A percentile compares a stretch with the other conserved stretches of the same genome.
phyloP scores from a whole-genome alignment of 2,329 filamentous ascomycete genomes.

The Fusarium pseudonygamai region DNA sequence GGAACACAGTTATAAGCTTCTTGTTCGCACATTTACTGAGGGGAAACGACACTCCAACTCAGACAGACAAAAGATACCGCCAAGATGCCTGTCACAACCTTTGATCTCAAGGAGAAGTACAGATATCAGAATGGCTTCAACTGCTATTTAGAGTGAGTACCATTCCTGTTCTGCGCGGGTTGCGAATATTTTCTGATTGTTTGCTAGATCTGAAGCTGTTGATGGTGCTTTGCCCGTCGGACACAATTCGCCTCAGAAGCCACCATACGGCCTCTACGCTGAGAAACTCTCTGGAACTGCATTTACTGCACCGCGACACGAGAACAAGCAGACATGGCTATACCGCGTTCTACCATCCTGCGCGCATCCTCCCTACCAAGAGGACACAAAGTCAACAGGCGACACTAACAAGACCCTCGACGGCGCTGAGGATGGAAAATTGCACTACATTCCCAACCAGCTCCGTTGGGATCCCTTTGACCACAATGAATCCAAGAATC shows the following conservation, averaged over 20 bases:
- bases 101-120: slow-evolving; percentile 67
- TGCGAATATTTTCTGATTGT: background rate
- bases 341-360: slow-evolving; percentile 75
- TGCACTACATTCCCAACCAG: slow-evolving; percentile 72
- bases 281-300: slow-evolving; percentile 80
- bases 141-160: slow-evolving; percentile 76
- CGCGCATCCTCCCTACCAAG: slow-evolving; percentile 65
- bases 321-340: slow-evolving; percentile 77
- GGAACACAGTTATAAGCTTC: slow-evolving; percentile 37
- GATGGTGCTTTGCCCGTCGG: slow-evolving; percentile 77
- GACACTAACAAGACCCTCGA: slow-evolving; percentile 41
- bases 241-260: slow-evolving; percentile 85
- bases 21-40: slow-evolving; percentile 11
- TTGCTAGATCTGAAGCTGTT: slow-evolving; percentile 75
- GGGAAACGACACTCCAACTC: background rate
- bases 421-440: slow-evolving; percentile 33
- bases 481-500: slow-evolving; percentile 64
- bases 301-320: slow-evolving; percentile 74
- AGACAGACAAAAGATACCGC: background rate
- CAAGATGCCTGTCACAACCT: slow-evolving; percentile 62
- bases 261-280: slow-evolving; percentile 80
- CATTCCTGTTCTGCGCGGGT: background rate
- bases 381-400: slow-evolving; percentile 49
- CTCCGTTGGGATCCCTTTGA: slow-evolving; percentile 86
- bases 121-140: slow-evolving; percentile 82